phyloP scores from a whole-genome alignment of 352 stramenopile genomes.

The Lagenidium sp. region DNA sequence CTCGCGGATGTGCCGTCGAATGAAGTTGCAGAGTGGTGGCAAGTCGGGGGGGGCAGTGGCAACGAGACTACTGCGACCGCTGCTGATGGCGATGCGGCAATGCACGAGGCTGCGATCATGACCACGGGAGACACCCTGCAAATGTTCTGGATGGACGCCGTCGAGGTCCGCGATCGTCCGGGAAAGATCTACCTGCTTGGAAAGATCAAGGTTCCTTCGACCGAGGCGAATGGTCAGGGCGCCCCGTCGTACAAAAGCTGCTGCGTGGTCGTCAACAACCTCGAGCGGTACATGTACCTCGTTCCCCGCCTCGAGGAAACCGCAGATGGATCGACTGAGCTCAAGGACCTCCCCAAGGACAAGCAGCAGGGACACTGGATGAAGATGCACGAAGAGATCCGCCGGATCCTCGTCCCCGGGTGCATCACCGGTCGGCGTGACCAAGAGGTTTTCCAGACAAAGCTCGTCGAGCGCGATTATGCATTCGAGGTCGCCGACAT shows the following conservation, averaged over 20 bases:
- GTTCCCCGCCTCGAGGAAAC: slow-evolving; percentile 24
- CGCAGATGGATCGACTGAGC: slow-evolving; percentile 20
- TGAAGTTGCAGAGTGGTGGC: slow-evolving; percentile 82
- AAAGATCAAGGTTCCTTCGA: slow-evolving; percentile 75
- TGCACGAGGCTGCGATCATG: slow-evolving; percentile 20
- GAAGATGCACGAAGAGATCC: slow-evolving; percentile 86
- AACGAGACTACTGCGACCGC: slow-evolving; percentile 1
- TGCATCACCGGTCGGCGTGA: slow-evolving; percentile 68
- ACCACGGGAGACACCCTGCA: slow-evolving; percentile 68
- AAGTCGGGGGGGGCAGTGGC: slow-evolving; percentile 23
- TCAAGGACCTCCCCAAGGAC: slow-evolving; percentile 89
- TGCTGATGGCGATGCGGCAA: slow-evolving; percentile 14
- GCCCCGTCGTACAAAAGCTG: slow-evolving; percentile 86
- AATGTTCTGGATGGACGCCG: slow-evolving; percentile 97
- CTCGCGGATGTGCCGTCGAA: slow-evolving; percentile 62
- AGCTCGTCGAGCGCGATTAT: slow-evolving; percentile 95
- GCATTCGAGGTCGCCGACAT: slow-evolving; percentile 96
- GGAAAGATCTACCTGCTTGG: slow-evolving; percentile 97
- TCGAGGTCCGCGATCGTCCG: slow-evolving; percentile 90
- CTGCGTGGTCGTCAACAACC: slow-evolving; percentile 94
- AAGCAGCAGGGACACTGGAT: slow-evolving; percentile 85
- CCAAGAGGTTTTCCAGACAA: slow-evolving; percentile 88
- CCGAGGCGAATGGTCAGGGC: slow-evolving; percentile 16
- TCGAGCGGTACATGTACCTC: slow-evolving; percentile 96
- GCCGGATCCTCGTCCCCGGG: slow-evolving; percentile 83